Percentiles rank a stretch among this genome's conserved stretches.
phyloP scores from a whole-genome alignment of 2,329 filamentous ascomycete genomes.

The Claviceps maximensis region DNA sequence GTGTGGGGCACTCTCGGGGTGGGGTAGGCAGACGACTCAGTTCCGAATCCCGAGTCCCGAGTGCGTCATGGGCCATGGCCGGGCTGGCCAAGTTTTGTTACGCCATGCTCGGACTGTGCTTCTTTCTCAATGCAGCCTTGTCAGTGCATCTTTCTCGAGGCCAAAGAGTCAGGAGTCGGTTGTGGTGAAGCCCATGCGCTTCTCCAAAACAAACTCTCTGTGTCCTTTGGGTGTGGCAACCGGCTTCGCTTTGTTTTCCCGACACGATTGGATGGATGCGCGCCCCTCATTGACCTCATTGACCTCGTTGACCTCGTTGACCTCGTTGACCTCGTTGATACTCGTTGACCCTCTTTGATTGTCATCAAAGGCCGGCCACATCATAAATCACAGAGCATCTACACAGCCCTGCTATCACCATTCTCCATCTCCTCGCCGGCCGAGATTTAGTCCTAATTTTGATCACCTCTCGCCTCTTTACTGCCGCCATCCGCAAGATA shows the following conservation, averaged over 20 bases:
- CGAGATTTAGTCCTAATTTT: not conserved
- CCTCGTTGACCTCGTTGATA: too few species aligned
- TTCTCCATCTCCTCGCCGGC: not conserved
- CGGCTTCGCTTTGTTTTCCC: not conserved
- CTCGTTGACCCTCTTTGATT: not conserved
- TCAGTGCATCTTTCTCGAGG: not conserved
- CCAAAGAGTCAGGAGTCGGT: not conserved
- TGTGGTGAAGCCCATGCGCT: not conserved
- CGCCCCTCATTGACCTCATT: not conserved
- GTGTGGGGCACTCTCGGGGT: too few species aligned
- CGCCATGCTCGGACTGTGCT: not conserved
- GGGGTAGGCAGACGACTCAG: too few species aligned
- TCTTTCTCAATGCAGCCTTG: not conserved
- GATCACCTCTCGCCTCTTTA: not conserved
- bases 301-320: too few species aligned
- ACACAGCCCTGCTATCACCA: not conserved
- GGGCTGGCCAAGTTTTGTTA: not conserved
- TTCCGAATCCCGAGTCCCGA: not conserved
- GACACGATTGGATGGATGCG: conserved; percentile 1
- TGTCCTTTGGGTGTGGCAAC: not conserved
- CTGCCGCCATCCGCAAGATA: not conserved
- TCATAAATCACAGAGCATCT: not conserved
- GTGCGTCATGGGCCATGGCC: not conserved
- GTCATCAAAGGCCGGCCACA: not conserved
- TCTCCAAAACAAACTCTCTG: not conserved